Evolutionary conservation across 148 eudicot genomes (phyloP), one percentile per base, ranked within the genome.

Genomic region (Vaccinium corymbosum): DNA sequence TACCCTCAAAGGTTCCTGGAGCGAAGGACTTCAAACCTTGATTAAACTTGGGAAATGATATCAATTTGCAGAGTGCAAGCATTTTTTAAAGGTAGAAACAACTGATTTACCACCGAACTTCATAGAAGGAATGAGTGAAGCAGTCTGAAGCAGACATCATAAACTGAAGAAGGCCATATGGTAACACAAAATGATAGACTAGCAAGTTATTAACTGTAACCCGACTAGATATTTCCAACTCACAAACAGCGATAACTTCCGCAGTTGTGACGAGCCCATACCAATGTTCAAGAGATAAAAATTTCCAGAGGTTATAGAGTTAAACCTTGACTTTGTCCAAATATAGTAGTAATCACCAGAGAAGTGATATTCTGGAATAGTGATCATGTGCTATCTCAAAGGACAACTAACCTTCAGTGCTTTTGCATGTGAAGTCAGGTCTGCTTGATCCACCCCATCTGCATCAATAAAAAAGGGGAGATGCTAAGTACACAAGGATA

Each of bases 391-490:
- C 73, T 7, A 27, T 68, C 72, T 66, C 17, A 29, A 77, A 82
- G 52, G 10, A 85, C 53, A 61, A 42, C 93, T 79, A 79, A 96
- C 98, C 98, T 93, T 96, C 98, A 53, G 98, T 94, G 88, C 95
- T 94, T 91, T 91, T 96, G 90, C 98, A 96, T 53, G 98, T 92
- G 83, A 96, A 96, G 91, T 94, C 98, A 87, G 98, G 97, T 88
- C 98, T 90, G 89, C 98, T 96, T 56, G 98, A 96, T 89, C 98
- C 98, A 86, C 98, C 98, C 98, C 98, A 96, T 73, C 98, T 96
- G 95, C 91, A 92, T 83, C 51, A 83, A 1, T 38, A 32, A 73
- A 35, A 13, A 38, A 56, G 7, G 19, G 38, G 27, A 72, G 62
- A 29, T 68, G 73, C 52, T 66, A 38, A 80, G 79, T 42, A 53